Evolutionary conservation across 208 protist genomes (phyloP).

Genomic region (Crithidia expoeki): DNA sequence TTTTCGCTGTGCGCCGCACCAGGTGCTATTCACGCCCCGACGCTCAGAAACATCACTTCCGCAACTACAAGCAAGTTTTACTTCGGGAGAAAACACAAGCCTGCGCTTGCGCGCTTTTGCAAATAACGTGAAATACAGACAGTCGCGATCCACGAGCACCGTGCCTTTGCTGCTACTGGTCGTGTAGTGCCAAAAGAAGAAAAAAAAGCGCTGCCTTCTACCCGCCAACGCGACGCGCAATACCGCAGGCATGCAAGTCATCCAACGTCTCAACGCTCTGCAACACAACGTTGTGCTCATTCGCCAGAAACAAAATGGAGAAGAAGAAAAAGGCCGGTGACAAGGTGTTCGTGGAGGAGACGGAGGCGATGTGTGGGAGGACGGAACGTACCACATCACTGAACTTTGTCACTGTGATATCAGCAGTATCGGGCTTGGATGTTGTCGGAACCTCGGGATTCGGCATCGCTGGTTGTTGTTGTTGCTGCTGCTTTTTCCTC

Average conservation of each 20-base stretch:
- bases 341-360: slow-evolving; percentile 80
- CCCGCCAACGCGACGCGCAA: slow-evolving; percentile 39
- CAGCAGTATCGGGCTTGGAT: not conserved
- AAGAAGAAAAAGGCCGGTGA: slow-evolving; percentile 94
- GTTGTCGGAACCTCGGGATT: not conserved
- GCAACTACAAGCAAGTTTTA: too few relatives aligned
- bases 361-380: slow-evolving; percentile 62
- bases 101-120: too few relatives aligned
- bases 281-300: slow-evolving; percentile 86
- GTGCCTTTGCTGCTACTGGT: too few relatives aligned
- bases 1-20: too few relatives aligned
- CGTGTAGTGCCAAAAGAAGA: slow-evolving; percentile 28
- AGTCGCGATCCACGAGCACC: too few relatives aligned
- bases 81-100: too few relatives aligned
- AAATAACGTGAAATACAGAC: too few relatives aligned
- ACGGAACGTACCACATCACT: slow-evolving; percentile 69
- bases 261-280: slow-evolving; percentile 67
- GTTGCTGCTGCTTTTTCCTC: not conserved
- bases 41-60: too few relatives aligned
- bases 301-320: slow-evolving; percentile 89
- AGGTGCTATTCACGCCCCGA: too few relatives aligned
- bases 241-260: slow-evolving; percentile 64
- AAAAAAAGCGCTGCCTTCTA: not conserved
- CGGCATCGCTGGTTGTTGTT: not conserved
- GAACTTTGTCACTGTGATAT: slow-evolving; percentile 38